Evolutionary conservation across 495 filamentous ascomycete genomes (phyloP).

Genomic region (Aspergillus funiculosus): DNA sequence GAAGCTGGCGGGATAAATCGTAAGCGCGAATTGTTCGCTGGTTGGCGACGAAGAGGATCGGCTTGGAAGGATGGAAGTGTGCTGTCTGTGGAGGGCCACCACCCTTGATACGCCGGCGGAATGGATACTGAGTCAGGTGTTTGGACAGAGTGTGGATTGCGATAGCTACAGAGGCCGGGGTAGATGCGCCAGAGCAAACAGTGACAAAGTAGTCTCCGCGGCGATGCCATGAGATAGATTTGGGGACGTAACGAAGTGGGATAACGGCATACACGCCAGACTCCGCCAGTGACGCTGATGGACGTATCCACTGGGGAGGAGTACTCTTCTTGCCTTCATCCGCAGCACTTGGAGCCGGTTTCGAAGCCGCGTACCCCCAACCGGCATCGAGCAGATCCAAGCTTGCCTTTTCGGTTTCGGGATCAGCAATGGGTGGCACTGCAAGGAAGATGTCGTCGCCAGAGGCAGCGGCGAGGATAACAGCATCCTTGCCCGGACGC

Average conservation of each 20-base stretch:
- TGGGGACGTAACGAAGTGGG: constrained; percentile 74
- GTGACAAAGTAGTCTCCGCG: constrained; percentile 92
- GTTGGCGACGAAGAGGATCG: constrained; percentile 92
- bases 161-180: constrained; percentile 62
- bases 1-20: constrained; percentile 80
- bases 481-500: constrained; percentile 76
- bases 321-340: constrained; percentile 63
- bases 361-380: constrained; percentile 80
- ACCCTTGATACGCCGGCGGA: constrained; percentile 69
- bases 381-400: constrained; percentile 74
- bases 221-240: constrained; percentile 92
- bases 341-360: constrained; percentile 52
- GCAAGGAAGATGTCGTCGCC: constrained; percentile 82
- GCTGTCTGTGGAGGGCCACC: constrained; percentile 80
- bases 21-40: constrained; percentile 87
- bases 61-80: constrained; percentile 88
- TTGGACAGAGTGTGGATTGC: constrained; percentile 93
- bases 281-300: constrained; percentile 64
- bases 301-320: constrained; percentile 76
- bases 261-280: constrained; percentile 70
- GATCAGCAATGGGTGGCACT: constrained; percentile 65
- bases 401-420: constrained; percentile 66
- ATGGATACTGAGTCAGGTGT: constrained; percentile 89
- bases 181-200: constrained; percentile 70
- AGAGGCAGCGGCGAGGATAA: constrained; percentile 74